Percentiles rank a stretch among this genome's conserved stretches.
Conservation (phyloP, 352 stramenopile genomes). For the Stephanocyclus meneghinianus region DNA sequence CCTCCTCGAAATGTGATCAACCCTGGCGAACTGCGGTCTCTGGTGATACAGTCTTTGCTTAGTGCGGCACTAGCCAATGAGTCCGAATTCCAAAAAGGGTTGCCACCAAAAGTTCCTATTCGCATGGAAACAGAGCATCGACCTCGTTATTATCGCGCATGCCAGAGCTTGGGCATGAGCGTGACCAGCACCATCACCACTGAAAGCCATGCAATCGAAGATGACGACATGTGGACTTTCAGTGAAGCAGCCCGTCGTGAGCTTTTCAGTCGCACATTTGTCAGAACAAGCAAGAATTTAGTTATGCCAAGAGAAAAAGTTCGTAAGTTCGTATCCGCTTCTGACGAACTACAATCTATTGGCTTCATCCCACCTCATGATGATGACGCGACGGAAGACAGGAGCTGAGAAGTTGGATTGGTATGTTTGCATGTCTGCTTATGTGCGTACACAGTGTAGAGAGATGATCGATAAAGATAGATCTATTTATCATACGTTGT, state of each 20-base stretch:
- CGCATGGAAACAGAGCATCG: conserved; percentile 36
- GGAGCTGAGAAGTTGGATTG: neutral
- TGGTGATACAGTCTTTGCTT: conserved; percentile 57
- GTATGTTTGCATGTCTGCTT: neutral
- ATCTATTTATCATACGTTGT: neutral
- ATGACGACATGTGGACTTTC: conserved; percentile 54
- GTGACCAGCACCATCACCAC: conserved; percentile 31
- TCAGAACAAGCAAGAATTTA: conserved; percentile 32
- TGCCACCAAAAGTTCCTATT: conserved; percentile 38
- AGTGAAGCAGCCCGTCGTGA: conserved; percentile 36
- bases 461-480: too few species aligned
- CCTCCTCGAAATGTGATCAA: conserved; percentile 47
- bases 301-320: conserved; percentile 41
- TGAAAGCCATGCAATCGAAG: conserved; percentile 18
- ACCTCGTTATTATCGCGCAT: conserved; percentile 5
- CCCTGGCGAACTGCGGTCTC: conserved; percentile 33
- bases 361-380: conserved; percentile 5
- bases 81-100: conserved; percentile 37
- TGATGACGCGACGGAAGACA: neutral
- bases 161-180: conserved; percentile 22
- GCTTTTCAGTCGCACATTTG: conserved; percentile 40
- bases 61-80: conserved; percentile 52
- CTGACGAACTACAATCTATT: conserved; percentile 12
- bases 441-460: neutral
- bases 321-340: conserved; percentile 36